Evolutionary conservation across 805 yeast genomes (phyloP), one percentile per base, ranked within the genome.

Genomic region (Pichia membranifaciens): DNA sequence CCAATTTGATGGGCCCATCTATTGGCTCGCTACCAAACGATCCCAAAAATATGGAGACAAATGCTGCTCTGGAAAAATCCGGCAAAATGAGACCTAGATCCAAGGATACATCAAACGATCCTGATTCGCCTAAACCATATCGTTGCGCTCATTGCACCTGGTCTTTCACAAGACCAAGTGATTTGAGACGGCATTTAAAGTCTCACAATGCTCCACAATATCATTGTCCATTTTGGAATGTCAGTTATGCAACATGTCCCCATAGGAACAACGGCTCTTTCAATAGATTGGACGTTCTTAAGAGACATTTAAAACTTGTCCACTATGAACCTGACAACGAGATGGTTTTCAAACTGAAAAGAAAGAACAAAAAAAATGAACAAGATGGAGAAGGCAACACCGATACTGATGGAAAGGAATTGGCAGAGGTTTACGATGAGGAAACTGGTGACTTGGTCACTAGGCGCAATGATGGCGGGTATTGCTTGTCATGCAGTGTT

Each of bases 231-330:
- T 84, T 73, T 64, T 83, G 86, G 85, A 71, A 72, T 46, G 69
- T 73, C 22, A 85, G 81, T 54, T 62, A 56, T 53, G 79, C 82
- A 4, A 76, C 84, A 6, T 84, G 90, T 60, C 66, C 67, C 5
- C 93, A 84, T 61, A 71, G 84, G 47, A 83, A 82, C 53, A 87
- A 84, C 18, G 90, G 91, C 15, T 76, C 87, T 0, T 85, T 85
- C 65, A 80, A 79, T 56, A 70, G 93, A 39, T 65, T 83, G 50
- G 93, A 85, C 58, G 90, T 85, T 28, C 67, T 84, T 52, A 84
- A 84, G 54, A 71, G 93, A 39, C 93, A 85, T 62, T 66, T 85
- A 47, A 71, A 77, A 44, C 69, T 84, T 36, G 87, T 84, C 38
- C 93, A 85, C 63, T 81, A 73, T 58, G 79, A 78, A 29, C 78